These are phyloP conservation scores for Aureobasidium pullulans DNA, from an alignment of 2,329 filamentous ascomycete genomes.

Conservation along the genomic window DNA sequence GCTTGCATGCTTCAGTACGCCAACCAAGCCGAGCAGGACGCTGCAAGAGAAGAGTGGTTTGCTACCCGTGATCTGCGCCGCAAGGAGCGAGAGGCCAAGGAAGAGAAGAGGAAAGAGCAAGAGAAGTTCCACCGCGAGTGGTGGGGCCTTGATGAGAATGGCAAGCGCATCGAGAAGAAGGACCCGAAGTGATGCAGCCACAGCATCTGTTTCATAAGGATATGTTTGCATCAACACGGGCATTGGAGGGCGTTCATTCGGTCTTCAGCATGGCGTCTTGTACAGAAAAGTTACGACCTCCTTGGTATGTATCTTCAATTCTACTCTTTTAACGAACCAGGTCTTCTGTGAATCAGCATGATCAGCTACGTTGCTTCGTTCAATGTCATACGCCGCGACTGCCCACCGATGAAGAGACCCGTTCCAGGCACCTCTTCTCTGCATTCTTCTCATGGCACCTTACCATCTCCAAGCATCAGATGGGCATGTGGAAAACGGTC, in stretches of 20 bases:
- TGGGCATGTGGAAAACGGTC: too few relatives aligned
- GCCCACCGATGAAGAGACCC: too few relatives aligned
- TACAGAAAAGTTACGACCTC: not conserved
- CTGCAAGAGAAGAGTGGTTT: constrained; percentile 91
- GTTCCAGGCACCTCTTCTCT: too few relatives aligned
- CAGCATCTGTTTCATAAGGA: not conserved
- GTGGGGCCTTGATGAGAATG: constrained; percentile 40
- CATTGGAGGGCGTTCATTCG: constrained; percentile 1
- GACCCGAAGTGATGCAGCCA: not conserved
- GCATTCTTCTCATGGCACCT: too few relatives aligned
- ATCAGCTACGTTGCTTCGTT: too few relatives aligned
- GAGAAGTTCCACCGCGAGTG: constrained; percentile 44
- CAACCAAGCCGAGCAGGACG: constrained; percentile 76
- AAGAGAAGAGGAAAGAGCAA: constrained; percentile 34
- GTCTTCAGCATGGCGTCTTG: not conserved
- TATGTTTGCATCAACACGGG: not conserved
- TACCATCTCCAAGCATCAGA: too few relatives aligned
- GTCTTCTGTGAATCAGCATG: too few relatives aligned
- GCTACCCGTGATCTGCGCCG: constrained; percentile 63
- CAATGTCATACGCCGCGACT: too few relatives aligned
- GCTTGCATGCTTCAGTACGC: constrained; percentile 83
- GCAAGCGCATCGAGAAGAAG: constrained; percentile 25
- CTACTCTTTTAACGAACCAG: not conserved
- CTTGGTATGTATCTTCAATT: constrained; percentile 1
- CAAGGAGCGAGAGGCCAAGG: constrained; percentile 54